Conservation (phyloP, 73 alveolate species). For the Paramecium tetraurelia region DNA sequence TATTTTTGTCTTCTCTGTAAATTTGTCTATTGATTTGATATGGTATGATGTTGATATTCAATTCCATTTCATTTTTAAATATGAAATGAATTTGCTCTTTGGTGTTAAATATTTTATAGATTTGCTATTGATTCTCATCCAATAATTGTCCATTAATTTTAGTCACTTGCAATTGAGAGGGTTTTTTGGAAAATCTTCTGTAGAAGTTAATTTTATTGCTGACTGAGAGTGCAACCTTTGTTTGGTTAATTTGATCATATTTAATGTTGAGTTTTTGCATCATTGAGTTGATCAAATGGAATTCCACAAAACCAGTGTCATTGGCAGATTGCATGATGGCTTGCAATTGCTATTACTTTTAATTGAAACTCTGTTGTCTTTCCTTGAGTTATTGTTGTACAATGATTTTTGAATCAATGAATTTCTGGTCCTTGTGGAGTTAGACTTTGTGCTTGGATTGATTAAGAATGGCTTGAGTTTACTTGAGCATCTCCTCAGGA, state of each 20-base stretch:
- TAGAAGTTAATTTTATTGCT: background rate
- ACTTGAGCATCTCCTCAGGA: background rate
- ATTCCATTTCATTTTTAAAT: slow-evolving; percentile 42
- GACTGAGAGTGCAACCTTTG: background rate
- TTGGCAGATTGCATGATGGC: background rate
- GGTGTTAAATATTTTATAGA: slow-evolving; percentile 16
- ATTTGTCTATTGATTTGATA: background rate
- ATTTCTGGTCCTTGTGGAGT: background rate
- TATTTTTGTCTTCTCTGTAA: slow-evolving; percentile 38
- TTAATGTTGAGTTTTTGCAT: background rate
- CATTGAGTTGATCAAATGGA: background rate
- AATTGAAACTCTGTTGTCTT: background rate
- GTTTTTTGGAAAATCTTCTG: background rate
- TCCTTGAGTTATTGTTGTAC: background rate
- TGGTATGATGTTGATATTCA: background rate
- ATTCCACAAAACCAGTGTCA: background rate
- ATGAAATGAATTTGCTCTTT: slow-evolving; percentile 28
- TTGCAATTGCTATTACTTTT: background rate
- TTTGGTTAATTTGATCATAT: background rate
- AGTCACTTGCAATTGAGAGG: background rate
- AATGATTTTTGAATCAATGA: background rate
- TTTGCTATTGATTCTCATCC: background rate
- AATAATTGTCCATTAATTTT: background rate
- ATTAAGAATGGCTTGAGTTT: background rate
- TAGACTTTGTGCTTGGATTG: background rate